These are phyloP conservation scores for Globisporangium okanoganense DNA, from an alignment of 352 stramenopile genomes.

Conservation along the genomic window DNA sequence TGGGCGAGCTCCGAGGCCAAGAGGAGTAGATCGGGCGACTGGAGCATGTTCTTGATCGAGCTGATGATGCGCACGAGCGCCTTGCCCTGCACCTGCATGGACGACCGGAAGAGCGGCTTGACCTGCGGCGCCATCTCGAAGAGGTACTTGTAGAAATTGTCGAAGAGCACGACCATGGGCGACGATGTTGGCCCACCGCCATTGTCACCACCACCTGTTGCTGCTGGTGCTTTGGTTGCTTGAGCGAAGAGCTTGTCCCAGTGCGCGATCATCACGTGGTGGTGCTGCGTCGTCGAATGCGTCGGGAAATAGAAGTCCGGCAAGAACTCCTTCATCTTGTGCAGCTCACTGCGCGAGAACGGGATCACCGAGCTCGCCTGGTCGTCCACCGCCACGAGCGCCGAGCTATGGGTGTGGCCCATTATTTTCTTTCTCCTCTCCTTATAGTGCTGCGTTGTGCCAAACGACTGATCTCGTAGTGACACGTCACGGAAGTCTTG, in stretches of 20 bases:
- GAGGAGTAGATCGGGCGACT: constrained; percentile 27
- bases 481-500: neutral
- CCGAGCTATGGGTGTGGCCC: constrained; percentile 9
- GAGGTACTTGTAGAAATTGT: constrained; percentile 39
- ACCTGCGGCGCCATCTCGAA: constrained; percentile 32
- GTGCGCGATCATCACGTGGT: constrained; percentile 19
- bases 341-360: constrained; percentile 17
- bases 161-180: constrained; percentile 32
- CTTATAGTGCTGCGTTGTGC: neutral
- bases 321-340: constrained; percentile 22
- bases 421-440: neutral
- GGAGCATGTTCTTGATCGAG: constrained; percentile 32
- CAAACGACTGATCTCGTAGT: neutral
- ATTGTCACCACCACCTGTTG: neutral
- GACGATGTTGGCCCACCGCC: constrained; percentile 12
- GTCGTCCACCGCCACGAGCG: constrained; percentile 21
- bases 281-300: constrained; percentile 24
- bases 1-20: constrained; percentile 22
- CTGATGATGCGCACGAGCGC: constrained; percentile 36
- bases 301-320: constrained; percentile 23
- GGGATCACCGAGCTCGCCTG: constrained; percentile 1
- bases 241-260: constrained; percentile 29
- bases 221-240: constrained; percentile 6
- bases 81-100: constrained; percentile 38
- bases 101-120: constrained; percentile 37